A percentile compares a stretch with the other conserved stretches of the same genome.
phyloP scores from a whole-genome alignment of 2,329 filamentous ascomycete genomes.

The Salinomyces thailandicus region DNA sequence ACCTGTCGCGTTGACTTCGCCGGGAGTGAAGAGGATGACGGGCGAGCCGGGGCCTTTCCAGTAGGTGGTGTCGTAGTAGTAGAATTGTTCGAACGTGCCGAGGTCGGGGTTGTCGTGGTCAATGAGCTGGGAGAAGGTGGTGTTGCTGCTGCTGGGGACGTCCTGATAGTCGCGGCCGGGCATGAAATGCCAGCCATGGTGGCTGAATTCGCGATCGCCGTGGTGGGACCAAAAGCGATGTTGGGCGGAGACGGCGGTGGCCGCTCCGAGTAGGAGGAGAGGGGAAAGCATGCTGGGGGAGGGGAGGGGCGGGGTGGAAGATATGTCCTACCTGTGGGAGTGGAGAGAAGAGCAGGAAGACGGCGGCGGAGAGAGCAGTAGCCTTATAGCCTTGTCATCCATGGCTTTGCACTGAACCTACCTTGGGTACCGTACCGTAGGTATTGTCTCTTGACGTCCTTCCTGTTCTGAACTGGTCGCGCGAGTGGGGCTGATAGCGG shows the following conservation, averaged over 20 bases:
- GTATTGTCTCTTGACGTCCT: too few relatives aligned
- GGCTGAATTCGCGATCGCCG: conserved; percentile 3
- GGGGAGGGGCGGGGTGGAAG: too few relatives aligned
- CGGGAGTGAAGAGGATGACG: conserved; percentile 34
- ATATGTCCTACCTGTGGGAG: too few relatives aligned
- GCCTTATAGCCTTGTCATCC: too few relatives aligned
- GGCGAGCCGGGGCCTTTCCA: conserved; percentile 47
- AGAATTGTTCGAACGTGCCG: conserved; percentile 46
- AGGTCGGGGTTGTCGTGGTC: conserved; percentile 48
- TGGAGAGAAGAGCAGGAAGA: too few relatives aligned
- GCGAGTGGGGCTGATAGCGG: too few relatives aligned
- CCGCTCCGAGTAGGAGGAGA: not conserved
- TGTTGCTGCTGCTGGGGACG: conserved; percentile 1
- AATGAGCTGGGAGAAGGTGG: conserved; percentile 39
- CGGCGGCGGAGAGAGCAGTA: too few relatives aligned
- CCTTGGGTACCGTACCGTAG: too few relatives aligned
- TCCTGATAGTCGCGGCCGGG: conserved; percentile 2
- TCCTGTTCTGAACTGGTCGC: too few relatives aligned
- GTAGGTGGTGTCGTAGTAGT: conserved; percentile 42
- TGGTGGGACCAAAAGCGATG: conserved; percentile 1
- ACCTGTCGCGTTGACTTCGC: conserved; percentile 38
- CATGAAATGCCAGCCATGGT: conserved; percentile 30
- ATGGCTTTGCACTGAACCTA: too few relatives aligned
- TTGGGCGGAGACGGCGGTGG: not conserved
- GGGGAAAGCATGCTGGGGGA: not conserved